Base-by-base conservation (phyloP, 1,139 yeast species). In the Debaryomyces sp. region DNA sequence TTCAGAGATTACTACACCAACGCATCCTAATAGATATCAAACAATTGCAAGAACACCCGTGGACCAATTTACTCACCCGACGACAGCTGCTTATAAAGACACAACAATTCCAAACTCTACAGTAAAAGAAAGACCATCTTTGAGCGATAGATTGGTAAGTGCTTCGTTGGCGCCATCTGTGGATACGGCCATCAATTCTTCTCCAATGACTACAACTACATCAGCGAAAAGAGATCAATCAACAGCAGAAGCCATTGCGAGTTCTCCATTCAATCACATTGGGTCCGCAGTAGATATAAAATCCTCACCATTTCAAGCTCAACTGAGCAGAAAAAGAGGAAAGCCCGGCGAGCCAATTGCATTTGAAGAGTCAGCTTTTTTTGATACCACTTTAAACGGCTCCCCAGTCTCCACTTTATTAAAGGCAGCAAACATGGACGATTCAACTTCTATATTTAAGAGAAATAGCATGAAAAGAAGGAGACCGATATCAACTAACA, bases 271-370 rank as follows among this genome's bases (percentile, higher is more conserved):
- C 18, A 43, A 41, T 33, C 26, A 9, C 12, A 12, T 30, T 3
- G 36, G n/a, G 7, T 48, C 53, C 15, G 29, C 33, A 2, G 44
- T 46, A 33, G 27, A 29, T 12, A 42, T 54, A 1, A 44, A 49
- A 7, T 57, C 66, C 2, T 65, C 71, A 1, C 69, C 71, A 0
- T 42, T 47, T 17, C 44, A 40, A 8, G 32, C 32, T n/a, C 23
- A 17, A 9, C 3, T 26, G 4, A 44, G 30, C 5, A 38, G 46
- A 6, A 48, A 44, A 33, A 51, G 53, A 33, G 56, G 50, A 15
- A 60, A 60, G 47, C 78, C 78, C 1, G 78, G 78, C 2, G 74
- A 70, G 13, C 75, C 75, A 1, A 57, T 68, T 3, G 59, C 67
- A 1, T 46, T 66, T 4, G 58, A 54, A 39, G 66, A 64, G 10